phyloP scores from a whole-genome alignment of 2,329 filamentous ascomycete genomes.

The Ascochyta viciae-villosae region DNA sequence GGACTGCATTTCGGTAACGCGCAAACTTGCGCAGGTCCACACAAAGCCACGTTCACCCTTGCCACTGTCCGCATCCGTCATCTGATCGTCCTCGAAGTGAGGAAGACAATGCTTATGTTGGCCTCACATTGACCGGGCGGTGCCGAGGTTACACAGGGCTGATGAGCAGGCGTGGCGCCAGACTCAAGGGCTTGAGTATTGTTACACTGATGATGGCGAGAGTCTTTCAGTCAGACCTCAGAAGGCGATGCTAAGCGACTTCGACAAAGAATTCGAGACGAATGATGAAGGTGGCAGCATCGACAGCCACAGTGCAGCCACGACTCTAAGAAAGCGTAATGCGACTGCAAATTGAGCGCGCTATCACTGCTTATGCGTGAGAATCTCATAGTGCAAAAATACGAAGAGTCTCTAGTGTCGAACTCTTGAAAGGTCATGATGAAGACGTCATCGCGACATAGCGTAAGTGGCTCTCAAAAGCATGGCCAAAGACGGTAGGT shows the following conservation, averaged over 20 bases:
- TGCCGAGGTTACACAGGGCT: conserved; percentile 11
- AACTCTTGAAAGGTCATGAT: neutral
- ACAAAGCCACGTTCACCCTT: conserved; percentile 3
- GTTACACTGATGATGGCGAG: conserved; percentile 13
- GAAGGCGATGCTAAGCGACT: neutral
- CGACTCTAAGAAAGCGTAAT: neutral
- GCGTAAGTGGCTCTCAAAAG: neutral
- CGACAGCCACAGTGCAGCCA: neutral
- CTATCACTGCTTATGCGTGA: neutral
- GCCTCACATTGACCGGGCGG: neutral
- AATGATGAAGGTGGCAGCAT: conserved; percentile 1
- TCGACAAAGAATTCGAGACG: conserved; percentile 1
- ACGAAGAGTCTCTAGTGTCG: conserved; percentile 1
- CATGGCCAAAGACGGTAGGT: neutral
- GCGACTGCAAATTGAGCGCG: neutral
- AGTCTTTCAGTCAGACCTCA: neutral
- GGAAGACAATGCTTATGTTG: conserved; percentile 2
- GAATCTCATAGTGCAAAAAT: neutral
- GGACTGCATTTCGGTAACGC: neutral
- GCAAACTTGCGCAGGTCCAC: conserved; percentile 6
- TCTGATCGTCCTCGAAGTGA: neutral
- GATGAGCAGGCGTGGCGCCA: neutral
- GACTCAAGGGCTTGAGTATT: neutral
- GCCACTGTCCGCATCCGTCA: conserved; percentile 7
- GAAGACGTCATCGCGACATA: neutral